These are phyloP conservation scores for Cladosporium cucumerinum DNA, from an alignment of 2,329 filamentous ascomycete genomes.

Conservation along the genomic window DNA sequence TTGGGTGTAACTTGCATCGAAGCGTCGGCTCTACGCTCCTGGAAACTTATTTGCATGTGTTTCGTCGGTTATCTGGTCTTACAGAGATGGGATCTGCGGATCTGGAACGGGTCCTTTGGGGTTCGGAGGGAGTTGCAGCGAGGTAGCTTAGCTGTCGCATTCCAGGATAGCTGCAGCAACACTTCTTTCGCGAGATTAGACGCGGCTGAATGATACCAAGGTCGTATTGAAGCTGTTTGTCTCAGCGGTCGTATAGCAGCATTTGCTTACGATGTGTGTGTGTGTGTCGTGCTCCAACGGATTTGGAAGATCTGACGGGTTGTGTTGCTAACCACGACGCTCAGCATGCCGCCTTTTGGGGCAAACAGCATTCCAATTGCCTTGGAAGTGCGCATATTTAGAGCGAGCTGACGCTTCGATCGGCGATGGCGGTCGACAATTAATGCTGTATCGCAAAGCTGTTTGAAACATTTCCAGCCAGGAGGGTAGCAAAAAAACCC, in stretches of 20 bases:
- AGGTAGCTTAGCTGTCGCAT: not conserved
- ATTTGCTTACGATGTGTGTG: not conserved
- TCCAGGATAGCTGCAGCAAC: constrained; percentile 3
- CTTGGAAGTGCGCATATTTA: not conserved
- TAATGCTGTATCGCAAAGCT: not conserved
- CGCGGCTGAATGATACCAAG: not conserved
- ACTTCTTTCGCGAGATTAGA: not conserved
- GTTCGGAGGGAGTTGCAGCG: not conserved
- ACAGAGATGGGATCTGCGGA: not conserved
- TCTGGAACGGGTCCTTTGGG: not conserved
- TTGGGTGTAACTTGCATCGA: constrained; percentile 5
- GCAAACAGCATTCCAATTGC: constrained; percentile 3
- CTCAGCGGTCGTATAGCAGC: constrained; percentile 10
- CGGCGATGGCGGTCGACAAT: not conserved
- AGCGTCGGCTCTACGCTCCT: not conserved
- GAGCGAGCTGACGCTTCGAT: not conserved
- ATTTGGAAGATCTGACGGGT: not conserved
- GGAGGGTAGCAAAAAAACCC: not conserved
- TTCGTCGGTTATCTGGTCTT: not conserved
- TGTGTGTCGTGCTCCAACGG: not conserved
- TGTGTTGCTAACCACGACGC: not conserved
- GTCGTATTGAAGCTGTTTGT: constrained; percentile 7
- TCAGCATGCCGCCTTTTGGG: not conserved
- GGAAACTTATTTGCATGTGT: not conserved
- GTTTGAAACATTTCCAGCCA: not conserved